Base-by-base conservation (phyloP, 768 basidiomycete species). In the Panaeolus papilionaceus region DNA sequence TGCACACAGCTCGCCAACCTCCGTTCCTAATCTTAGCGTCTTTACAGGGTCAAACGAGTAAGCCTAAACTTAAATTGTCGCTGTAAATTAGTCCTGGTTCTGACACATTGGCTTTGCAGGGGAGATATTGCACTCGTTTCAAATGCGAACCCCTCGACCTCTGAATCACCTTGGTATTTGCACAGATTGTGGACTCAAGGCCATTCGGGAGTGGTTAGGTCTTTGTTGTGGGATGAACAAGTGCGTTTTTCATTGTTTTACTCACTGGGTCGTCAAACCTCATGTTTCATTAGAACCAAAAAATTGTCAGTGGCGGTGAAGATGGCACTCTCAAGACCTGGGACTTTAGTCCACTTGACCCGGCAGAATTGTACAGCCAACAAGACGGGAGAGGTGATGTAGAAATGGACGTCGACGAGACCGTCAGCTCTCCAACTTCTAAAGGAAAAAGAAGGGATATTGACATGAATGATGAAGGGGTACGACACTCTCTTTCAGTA, bases 31-130 rank as follows among this genome's bases (percentile, higher is more conserved):
- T 20, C 77, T 91, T 9, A 82, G 82, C 38, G 76, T 92, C 4
- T 91, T 92, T 64, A 84, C 87, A 4, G 92, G 92, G 0, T 92
- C 92, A 1, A 92, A 94, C 64, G 89, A 92, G 92, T 90, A 73
- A 38, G 84, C 80, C 4, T 39, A 63, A 7, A 38, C 80, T 4
- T 39, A 63, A 7, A 38, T 28, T 28, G 18, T 12, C 38, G 7
- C 39, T 14, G 61, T 11, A 39, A 7, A 2, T 54, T 38, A 38
- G 10, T n/a, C 49, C 40, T 39, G 7, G 20, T 64, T 49, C 64
- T 67, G 67, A 62, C 6, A 54, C 14, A 51, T 64, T 39, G 38
- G 18, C 44, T 7, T n/a, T 66, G 11, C 38, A 90, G 89, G 73
- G 89, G 89, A 39, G 88, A 91, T 67, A 71, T 86, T 20, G 87